These are phyloP conservation scores for Zygosaccharomyces lentus DNA, from an alignment of 805 yeast species.

Conservation along the genomic window DNA sequence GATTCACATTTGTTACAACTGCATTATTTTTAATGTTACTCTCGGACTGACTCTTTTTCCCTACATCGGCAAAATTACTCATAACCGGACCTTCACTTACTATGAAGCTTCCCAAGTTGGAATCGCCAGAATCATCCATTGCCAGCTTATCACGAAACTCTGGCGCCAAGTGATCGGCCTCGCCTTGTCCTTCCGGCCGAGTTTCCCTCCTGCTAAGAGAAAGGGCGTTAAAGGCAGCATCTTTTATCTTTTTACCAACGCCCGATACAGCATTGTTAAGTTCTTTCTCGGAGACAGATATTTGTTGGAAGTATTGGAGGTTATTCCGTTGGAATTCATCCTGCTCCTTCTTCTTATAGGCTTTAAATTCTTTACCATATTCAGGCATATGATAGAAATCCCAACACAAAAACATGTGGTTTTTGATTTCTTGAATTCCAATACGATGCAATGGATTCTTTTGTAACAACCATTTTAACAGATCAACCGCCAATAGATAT, in stretches of 20 bases:
- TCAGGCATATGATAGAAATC: constrained; percentile 34
- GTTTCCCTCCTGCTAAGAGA: constrained; percentile 3
- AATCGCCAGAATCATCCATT: background rate
- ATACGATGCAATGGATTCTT: constrained; percentile 69
- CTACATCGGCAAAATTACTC: constrained; percentile 13
- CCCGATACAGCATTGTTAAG: constrained; percentile 76
- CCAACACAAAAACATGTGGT: constrained; percentile 63
- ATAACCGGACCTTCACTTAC: constrained; percentile 25
- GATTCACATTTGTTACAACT: background rate
- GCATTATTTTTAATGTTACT: background rate
- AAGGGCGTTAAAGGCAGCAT: constrained; percentile 16
- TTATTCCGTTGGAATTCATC: constrained; percentile 30
- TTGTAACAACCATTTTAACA: constrained; percentile 55
- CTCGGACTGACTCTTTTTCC: background rate
- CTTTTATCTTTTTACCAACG: constrained; percentile 61
- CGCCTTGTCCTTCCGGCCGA: background rate
- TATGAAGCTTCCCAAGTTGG: constrained; percentile 16
- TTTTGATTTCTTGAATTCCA: constrained; percentile 65
- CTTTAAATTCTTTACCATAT: constrained; percentile 9
- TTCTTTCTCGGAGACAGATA: constrained; percentile 62
- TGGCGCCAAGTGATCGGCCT: background rate
- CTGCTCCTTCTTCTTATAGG: constrained; percentile 18
- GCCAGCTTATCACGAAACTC: background rate
- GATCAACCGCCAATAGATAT: constrained; percentile 45
- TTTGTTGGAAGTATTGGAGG: constrained; percentile 38